Conservation (phyloP, 495 filamentous ascomycete species). For the Trichoderma orchidacearum region DNA sequence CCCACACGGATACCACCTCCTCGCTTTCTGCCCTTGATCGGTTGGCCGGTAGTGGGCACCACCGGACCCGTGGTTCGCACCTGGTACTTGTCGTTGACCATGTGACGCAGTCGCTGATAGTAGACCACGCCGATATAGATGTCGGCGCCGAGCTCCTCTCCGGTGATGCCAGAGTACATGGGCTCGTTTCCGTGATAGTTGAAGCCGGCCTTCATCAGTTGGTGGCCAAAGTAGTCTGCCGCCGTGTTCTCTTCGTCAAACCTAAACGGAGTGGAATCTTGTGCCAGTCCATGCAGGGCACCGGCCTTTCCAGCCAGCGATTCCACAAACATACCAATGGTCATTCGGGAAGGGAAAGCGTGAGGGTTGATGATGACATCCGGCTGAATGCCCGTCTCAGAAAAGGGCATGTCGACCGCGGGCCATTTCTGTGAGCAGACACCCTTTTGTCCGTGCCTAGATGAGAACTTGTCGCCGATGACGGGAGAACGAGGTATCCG, state of each 20-base stretch:
- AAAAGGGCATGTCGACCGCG: slow-evolving; percentile 88
- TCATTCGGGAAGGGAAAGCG: slow-evolving; percentile 99
- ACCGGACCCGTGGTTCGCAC: slow-evolving; percentile 91
- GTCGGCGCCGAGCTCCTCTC: slow-evolving; percentile 83
- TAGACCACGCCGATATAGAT: slow-evolving; percentile 96
- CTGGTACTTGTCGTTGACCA: slow-evolving; percentile 99
- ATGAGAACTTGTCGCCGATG: slow-evolving; percentile 98
- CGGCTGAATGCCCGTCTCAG: slow-evolving; percentile 90
- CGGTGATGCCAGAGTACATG: slow-evolving; percentile 93
- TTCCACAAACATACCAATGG: slow-evolving; percentile 98
- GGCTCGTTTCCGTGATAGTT: slow-evolving; percentile 98
- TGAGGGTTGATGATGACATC: slow-evolving; percentile 99
- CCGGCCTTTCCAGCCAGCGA: slow-evolving; percentile 92
- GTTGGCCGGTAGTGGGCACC: slow-evolving; percentile 79
- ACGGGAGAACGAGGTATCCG: slow-evolving; percentile 80
- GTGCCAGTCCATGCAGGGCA: slow-evolving; percentile 82
- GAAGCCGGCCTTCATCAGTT: slow-evolving; percentile 86
- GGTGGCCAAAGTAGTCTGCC: slow-evolving; percentile 88
- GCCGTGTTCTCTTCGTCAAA: slow-evolving; percentile 90
- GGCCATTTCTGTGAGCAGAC: slow-evolving; percentile 97
- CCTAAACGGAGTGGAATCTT: slow-evolving; percentile 88
- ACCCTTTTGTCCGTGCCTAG: slow-evolving; percentile 95
- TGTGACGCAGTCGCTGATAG: slow-evolving; percentile 94
- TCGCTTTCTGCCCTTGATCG: slow-evolving; percentile 89
- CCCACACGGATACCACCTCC: slow-evolving; percentile 97